Evolutionary conservation across 176 grass and related monocot genomes (phyloP).

Genomic region (Zea luxurians): DNA sequence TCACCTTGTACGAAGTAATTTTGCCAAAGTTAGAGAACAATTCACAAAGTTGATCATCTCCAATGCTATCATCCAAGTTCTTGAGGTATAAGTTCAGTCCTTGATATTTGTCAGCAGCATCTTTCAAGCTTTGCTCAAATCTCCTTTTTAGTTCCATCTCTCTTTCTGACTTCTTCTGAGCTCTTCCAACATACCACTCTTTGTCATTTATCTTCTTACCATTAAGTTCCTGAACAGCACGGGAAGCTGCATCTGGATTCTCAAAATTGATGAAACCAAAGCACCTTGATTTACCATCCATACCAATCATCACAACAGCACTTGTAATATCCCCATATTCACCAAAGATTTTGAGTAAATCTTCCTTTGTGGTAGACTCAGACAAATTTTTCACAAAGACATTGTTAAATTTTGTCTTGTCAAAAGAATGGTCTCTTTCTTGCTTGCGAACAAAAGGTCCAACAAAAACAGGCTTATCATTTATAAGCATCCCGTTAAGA

Average conservation of each 20-base stretch:
- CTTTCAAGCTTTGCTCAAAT: slow-evolving; percentile 81
- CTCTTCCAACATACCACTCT: slow-evolving; percentile 81
- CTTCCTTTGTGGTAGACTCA: slow-evolving; percentile 73
- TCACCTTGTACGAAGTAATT: slow-evolving; percentile 93
- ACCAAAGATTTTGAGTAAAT: slow-evolving; percentile 58
- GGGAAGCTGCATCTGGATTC: slow-evolving; percentile 63
- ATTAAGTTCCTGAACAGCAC: slow-evolving; percentile 74
- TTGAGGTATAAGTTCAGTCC: slow-evolving; percentile 89
- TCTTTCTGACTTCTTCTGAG: slow-evolving; percentile 85
- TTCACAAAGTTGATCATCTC: slow-evolving; percentile 73
- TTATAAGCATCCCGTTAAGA: slow-evolving; percentile 85
- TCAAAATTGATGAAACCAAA: slow-evolving; percentile 89
- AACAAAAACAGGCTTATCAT: slow-evolving; percentile 81
- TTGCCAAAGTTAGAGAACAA: slow-evolving; percentile 67
- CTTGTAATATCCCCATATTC: slow-evolving; percentile 81
- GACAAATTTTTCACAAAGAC: slow-evolving; percentile 91
- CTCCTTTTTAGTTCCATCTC: slow-evolving; percentile 76
- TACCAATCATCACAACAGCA: slow-evolving; percentile 69
- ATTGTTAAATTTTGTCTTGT: slow-evolving; percentile 80
- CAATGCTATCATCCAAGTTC: slow-evolving; percentile 87
- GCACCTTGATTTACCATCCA: slow-evolving; percentile 82
- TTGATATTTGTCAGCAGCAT: slow-evolving; percentile 76
- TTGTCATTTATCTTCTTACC: slow-evolving; percentile 81
- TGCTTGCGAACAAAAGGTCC: slow-evolving; percentile 84
- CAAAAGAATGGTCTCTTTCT: slow-evolving; percentile 68